Percentiles rank a stretch among this genome's conserved stretches.
phyloP scores from a whole-genome alignment of 2,329 filamentous ascomycete genomes.

The Hymenoscyphus fraxineus region DNA sequence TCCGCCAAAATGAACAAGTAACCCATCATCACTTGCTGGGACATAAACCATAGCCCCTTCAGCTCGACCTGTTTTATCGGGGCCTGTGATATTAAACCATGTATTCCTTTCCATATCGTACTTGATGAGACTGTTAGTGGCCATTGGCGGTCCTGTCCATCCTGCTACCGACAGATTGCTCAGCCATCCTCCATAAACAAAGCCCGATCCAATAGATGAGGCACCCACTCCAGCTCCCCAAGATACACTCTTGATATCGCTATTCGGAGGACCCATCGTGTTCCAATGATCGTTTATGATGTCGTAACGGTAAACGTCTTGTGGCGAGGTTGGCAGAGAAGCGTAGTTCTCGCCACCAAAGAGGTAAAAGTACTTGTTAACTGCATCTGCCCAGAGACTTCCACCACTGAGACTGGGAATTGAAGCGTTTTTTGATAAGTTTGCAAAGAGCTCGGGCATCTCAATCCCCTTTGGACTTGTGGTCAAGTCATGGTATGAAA shows the following conservation, averaged over 20 bases:
- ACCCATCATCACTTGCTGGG: conserved; percentile 55
- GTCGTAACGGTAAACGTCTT: conserved; percentile 56
- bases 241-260: conserved; percentile 44
- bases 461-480: conserved; percentile 38
- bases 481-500: conserved; percentile 56
- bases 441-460: conserved; percentile 50
- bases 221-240: conserved; percentile 56
- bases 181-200: conserved; percentile 61
- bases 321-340: conserved; percentile 41
- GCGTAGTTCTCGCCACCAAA: conserved; percentile 55
- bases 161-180: conserved; percentile 49
- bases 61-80: conserved; percentile 45
- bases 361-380: conserved; percentile 61
- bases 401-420: conserved; percentile 50
- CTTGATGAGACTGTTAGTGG: conserved; percentile 49
- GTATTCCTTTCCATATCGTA: conserved; percentile 52
- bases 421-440: conserved; percentile 55
- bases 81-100: conserved; percentile 52
- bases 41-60: conserved; percentile 59
- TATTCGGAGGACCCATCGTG: conserved; percentile 38
- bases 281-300: conserved; percentile 54
- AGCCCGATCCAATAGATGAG: conserved; percentile 52
- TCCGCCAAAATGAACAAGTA: conserved; percentile 61
- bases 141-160: conserved; percentile 47
- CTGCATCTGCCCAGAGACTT: conserved; percentile 55